A percentile compares a stretch with the other conserved stretches of the same genome.
These are phyloP conservation scores for Boletus reticuloceps DNA, from an alignment of 768 basidiomycete genomes.

Conservation along the genomic window DNA sequence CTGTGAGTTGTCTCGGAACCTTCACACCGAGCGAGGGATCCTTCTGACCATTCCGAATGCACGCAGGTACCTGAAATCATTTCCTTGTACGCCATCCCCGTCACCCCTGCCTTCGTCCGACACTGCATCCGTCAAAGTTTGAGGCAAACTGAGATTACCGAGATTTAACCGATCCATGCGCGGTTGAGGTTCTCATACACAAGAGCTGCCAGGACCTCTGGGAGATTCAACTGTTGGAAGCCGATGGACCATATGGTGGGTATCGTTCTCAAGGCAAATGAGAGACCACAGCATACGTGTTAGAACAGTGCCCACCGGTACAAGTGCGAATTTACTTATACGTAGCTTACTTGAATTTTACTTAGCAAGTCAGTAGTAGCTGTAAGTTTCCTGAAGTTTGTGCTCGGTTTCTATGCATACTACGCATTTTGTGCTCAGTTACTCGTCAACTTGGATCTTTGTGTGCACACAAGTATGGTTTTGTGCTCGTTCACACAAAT, in stretches of 20 bases:
- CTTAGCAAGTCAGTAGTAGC: no score
- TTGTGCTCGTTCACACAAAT: no score
- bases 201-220: constrained; percentile 89
- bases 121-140: constrained; percentile 80
- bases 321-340: no score
- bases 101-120: constrained; percentile 75
- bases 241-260: constrained; percentile 79
- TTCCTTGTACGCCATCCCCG: constrained; percentile 74
- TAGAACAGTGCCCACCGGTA: no score
- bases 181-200: constrained; percentile 81
- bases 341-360: no score
- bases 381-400: no score
- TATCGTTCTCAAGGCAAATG: constrained; percentile 51
- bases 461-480: no score
- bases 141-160: constrained; percentile 88
- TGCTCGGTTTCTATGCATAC: no score
- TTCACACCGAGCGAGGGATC: background rate
- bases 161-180: constrained; percentile 73
- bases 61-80: constrained; percentile 88
- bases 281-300: constrained; percentile 52
- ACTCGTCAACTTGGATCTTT: no score
- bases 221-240: constrained; percentile 95
- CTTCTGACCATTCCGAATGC: background rate
- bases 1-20: constrained; percentile 50
- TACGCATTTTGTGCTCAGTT: no score